phyloP scores from a whole-genome alignment of 1,139 yeast genomes.

The Kurtzmaniella quercitrusa region DNA sequence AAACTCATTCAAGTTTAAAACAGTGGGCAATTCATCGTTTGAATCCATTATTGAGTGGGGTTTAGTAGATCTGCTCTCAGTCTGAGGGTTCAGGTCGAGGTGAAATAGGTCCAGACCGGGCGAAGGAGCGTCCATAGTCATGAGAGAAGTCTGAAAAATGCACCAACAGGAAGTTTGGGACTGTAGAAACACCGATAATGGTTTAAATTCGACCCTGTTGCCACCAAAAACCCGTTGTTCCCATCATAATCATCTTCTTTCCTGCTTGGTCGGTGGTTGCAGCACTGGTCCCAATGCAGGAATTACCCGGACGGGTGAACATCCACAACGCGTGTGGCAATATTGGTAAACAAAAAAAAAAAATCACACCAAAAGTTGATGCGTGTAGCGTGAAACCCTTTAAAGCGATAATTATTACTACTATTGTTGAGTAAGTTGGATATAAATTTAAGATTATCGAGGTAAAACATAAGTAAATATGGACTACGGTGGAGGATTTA shows the following conservation, averaged over 20 bases:
- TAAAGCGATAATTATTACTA: background rate
- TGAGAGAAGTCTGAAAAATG: background rate
- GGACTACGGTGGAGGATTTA: conserved; percentile 30
- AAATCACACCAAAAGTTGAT: background rate
- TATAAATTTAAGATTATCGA: background rate
- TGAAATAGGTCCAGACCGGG: background rate
- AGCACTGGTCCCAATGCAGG: background rate
- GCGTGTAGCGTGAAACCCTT: background rate
- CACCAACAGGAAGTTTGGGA: background rate
- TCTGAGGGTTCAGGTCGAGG: background rate
- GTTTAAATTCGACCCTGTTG: background rate
- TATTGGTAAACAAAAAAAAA: background rate
- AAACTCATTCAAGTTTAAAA: background rate
- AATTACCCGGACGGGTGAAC: background rate
- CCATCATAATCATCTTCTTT: no score
- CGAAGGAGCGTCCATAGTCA: background rate
- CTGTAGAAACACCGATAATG: background rate
- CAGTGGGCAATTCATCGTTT: background rate
- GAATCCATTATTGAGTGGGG: background rate
- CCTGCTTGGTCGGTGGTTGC: background rate
- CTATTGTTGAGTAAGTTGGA: conserved; percentile 4
- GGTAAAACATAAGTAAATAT: conserved; percentile 9
- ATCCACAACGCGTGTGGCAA: background rate
- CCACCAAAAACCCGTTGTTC: no score
- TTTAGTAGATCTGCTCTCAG: background rate